Percentiles rank a stretch among this genome's conserved stretches.
These are phyloP conservation scores for Candida fluviatilis DNA, from an alignment of 805 yeast species.

Conservation along the genomic window DNA sequence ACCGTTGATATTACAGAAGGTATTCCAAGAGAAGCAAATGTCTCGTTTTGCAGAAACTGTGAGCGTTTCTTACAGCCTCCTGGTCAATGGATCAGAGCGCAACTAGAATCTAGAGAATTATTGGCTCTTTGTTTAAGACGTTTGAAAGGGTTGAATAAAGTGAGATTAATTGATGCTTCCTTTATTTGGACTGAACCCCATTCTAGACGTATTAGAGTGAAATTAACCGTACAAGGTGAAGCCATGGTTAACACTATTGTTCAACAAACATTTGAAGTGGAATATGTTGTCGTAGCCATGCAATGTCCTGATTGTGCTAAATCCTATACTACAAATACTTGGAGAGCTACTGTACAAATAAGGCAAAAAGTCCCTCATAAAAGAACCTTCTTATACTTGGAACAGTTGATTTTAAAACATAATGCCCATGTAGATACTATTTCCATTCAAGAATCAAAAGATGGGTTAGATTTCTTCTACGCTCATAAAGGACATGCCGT, in stretches of 20 bases:
- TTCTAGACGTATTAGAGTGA: constrained; percentile 87
- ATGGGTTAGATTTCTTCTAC: constrained; percentile 93
- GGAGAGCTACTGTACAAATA: constrained; percentile 97
- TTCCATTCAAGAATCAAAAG: constrained; percentile 86
- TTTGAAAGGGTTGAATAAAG: constrained; percentile 81
- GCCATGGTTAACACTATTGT: constrained; percentile 88
- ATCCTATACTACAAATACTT: constrained; percentile 92
- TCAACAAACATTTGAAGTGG: constrained; percentile 93
- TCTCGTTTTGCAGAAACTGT: constrained; percentile 95
- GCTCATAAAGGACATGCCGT: constrained; percentile 85
- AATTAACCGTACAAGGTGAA: constrained; percentile 94
- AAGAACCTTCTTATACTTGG: constrained; percentile 92
- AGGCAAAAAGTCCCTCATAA: constrained; percentile 97
- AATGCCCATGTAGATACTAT: constrained; percentile 93
- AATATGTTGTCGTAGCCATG: constrained; percentile 87
- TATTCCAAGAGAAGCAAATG: constrained; percentile 84
- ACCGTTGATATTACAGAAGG: constrained; percentile 93
- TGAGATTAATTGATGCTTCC: constrained; percentile 86
- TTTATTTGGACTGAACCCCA: constrained; percentile 99
- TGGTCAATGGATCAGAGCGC: constrained; percentile 85
- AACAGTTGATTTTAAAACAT: constrained; percentile 89
- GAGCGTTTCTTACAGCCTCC: constrained; percentile 96
- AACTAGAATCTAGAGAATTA: constrained; percentile 86
- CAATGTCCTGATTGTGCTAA: constrained; percentile 99
- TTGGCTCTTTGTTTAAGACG: constrained; percentile 86